Conservation (phyloP, 2,329 filamentous ascomycete genomes). For the Ceratocystis colombiana region DNA sequence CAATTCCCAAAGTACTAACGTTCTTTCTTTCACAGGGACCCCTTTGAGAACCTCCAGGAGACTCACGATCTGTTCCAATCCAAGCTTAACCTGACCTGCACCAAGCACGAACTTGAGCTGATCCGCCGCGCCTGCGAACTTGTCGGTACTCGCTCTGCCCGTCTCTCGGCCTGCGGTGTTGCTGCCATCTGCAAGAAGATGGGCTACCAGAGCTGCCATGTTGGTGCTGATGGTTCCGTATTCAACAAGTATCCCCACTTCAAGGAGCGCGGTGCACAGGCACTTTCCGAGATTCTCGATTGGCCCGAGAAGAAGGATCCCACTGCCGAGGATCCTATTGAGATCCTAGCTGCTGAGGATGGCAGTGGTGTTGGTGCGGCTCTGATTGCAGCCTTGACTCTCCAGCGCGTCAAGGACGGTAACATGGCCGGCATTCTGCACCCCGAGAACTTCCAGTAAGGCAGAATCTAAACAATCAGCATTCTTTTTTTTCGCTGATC, state of each 20-base stretch:
- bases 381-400: constrained; percentile 68
- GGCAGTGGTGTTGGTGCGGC: constrained; percentile 77
- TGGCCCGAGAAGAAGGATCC: constrained; percentile 57
- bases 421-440: constrained; percentile 55
- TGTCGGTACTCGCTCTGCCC: constrained; percentile 87
- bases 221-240: constrained; percentile 91
- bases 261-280: constrained; percentile 80
- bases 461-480: neutral
- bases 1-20: constrained; percentile 1
- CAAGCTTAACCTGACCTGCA: constrained; percentile 61
- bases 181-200: constrained; percentile 97
- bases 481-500: neutral
- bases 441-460: constrained; percentile 47
- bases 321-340: constrained; percentile 74
- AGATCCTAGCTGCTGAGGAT: constrained; percentile 84
- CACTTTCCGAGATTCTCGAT: constrained; percentile 88
- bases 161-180: constrained; percentile 87
- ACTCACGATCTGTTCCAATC: constrained; percentile 71
- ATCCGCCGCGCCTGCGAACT: constrained; percentile 82
- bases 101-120: constrained; percentile 73
- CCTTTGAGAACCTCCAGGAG: constrained; percentile 89
- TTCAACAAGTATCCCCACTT: constrained; percentile 99
- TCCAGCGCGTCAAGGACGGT: constrained; percentile 53
- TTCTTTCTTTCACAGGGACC: constrained; percentile 50
- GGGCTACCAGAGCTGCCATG: constrained; percentile 74